Evolutionary conservation across 2,329 filamentous ascomycete species (phyloP).

Genomic region (Stachybotrys chlorohalonatus): DNA sequence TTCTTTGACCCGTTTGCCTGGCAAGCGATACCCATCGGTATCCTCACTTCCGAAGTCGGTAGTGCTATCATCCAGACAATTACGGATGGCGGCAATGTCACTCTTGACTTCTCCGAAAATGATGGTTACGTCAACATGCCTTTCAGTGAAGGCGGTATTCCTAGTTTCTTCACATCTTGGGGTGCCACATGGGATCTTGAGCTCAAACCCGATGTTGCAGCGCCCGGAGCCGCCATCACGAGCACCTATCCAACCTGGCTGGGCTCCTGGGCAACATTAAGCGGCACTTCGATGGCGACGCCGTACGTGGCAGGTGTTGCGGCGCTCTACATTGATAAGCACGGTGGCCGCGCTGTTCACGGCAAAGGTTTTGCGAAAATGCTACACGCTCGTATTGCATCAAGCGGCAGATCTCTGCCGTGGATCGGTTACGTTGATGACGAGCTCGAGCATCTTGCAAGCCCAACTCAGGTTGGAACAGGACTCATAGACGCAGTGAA

Average conservation of each 20-base stretch:
- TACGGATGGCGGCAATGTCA: not conserved
- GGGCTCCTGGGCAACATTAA: not conserved
- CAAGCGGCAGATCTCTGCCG: slow-evolving; percentile 4
- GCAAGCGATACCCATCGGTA: not conserved
- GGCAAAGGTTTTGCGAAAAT: slow-evolving; percentile 7
- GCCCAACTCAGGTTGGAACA: not conserved
- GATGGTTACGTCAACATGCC: slow-evolving; percentile 1
- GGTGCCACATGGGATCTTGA: not conserved
- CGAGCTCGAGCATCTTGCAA: not conserved
- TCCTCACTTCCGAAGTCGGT: not conserved
- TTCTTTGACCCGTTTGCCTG: not conserved
- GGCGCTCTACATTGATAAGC: slow-evolving; percentile 12
- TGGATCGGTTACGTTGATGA: not conserved
- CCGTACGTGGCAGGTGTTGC: slow-evolving; percentile 31
- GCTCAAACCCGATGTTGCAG: not conserved
- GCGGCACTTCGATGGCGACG: slow-evolving; percentile 37
- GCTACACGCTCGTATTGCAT: slow-evolving; percentile 7
- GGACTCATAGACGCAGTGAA: not conserved
- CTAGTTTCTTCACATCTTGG: slow-evolving; percentile 1
- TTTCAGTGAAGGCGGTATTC: not conserved
- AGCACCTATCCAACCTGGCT: not conserved
- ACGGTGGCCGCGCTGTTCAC: slow-evolving; percentile 9
- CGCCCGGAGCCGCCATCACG: not conserved
- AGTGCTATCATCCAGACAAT: not conserved
- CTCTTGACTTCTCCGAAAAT: not conserved